Base-by-base conservation (phyloP, 2,329 filamentous ascomycete species). In the Epichloe aotearoae region DNA sequence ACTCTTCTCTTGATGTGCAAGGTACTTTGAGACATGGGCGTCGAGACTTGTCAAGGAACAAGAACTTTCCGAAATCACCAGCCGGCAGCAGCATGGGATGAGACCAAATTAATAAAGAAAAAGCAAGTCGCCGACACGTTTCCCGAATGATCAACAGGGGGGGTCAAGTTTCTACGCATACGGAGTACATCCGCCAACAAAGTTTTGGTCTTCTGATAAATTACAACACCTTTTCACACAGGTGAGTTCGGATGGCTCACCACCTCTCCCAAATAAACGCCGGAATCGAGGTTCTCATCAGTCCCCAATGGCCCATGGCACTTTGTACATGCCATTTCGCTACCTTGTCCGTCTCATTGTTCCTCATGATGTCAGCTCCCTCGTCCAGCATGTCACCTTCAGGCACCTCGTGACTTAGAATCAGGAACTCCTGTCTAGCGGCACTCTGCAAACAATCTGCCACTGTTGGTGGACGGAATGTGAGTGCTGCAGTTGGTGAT, bases 281-380 rank as follows among this genome's bases (percentile, higher is more conserved):
- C 1, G 90, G 89, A 55, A 97, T 58, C 3, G 96, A 89, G 1
- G 72, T 79, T 61, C 93, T 80, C 89, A 98, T 98, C 45, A 98
- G 84, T 42, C 70, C 72, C 93, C 93, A 98, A 69, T 98, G 93
- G 10, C 86, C 86, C 49, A 86, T 63, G 0, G 90, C 90, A 59
- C 86, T 88, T 60, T 79, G 73, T 60, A 81, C 75, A 63, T 95
- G 89, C 73, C 80, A 88, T 63, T 77, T 75, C 50, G 76, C 76
- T 60, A 96, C 72, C 59, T 80, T 75, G 6, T 72, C 73, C 23
- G 84, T 87, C 55, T 84, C 78, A 49, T 82, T 84, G 43, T 65
- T 73, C 30, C 68, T 73, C 61, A 93, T 67, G 1, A 88, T 63
- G 4, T 72, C 73, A 1, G 72, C 69, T 57, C 73, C 68, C 38